A percentile compares a stretch with the other conserved stretches of the same genome.
These are phyloP conservation scores for Pittosporum tobira DNA, from an alignment of 129 eudicot genomes.

Conservation along the genomic window DNA sequence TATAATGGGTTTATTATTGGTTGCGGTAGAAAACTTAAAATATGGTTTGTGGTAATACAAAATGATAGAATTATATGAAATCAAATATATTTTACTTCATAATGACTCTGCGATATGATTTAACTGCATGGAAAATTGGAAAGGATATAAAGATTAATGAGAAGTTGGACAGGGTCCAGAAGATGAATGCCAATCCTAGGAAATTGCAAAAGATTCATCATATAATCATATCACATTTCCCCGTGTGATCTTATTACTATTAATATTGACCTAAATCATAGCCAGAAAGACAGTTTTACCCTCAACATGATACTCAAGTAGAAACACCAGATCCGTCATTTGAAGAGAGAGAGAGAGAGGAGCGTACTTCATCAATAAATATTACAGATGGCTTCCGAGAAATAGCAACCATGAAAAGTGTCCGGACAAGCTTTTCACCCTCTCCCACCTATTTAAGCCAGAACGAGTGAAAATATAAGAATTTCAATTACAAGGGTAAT, in stretches of 20 bases:
- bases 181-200: neutral
- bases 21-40: no score
- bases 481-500: neutral
- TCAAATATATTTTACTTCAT: no score
- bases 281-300: neutral
- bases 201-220: neutral
- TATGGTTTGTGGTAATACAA: no score
- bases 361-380: conserved; percentile 88
- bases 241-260: no score
- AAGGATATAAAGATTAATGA: no score
- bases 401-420: conserved; percentile 85
- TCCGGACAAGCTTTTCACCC: conserved; percentile 96
- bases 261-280: neutral
- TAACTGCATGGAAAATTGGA: no score
- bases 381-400: conserved; percentile 94
- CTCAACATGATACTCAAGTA: neutral
- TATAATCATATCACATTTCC: neutral
- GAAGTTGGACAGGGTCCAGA: no score
- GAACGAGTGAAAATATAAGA: neutral
- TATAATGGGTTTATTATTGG: no score
- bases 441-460: conserved; percentile 72
- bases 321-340: neutral
- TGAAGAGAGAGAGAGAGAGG: neutral
- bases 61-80: no score
- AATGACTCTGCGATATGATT: no score